Evolutionary conservation across 169 alveolate species (phyloP).

Genomic region (Plasmodium gallinaceum): DNA sequence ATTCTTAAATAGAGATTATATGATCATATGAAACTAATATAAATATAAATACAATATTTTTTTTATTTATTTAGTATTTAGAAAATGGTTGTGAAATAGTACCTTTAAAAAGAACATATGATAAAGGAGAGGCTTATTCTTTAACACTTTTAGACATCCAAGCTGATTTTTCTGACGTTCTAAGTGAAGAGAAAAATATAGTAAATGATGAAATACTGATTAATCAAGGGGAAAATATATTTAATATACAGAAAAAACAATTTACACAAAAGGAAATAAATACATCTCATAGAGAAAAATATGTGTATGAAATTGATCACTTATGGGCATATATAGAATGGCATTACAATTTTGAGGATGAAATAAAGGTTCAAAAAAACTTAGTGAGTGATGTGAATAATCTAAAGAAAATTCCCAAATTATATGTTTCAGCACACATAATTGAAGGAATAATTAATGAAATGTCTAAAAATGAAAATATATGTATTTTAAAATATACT

Average conservation of each 20-base stretch:
- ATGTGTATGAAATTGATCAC: constrained; percentile 70
- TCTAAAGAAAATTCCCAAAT: constrained; percentile 42
- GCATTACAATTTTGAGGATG: constrained; percentile 75
- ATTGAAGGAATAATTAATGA: constrained; percentile 69
- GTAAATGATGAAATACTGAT: constrained; percentile 39
- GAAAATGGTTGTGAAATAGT: constrained; percentile 74
- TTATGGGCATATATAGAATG: constrained; percentile 77
- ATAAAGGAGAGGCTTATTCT: constrained; percentile 31
- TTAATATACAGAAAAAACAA: constrained; percentile 51
- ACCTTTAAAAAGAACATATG: constrained; percentile 37
- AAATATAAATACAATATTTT: neutral
- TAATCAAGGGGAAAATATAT: constrained; percentile 22
- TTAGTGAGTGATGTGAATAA: constrained; percentile 41
- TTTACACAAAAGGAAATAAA: constrained; percentile 29
- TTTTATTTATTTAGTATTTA: constrained; percentile 38
- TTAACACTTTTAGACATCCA: constrained; percentile 63
- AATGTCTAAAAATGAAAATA: constrained; percentile 67
- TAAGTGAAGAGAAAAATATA: constrained; percentile 70
- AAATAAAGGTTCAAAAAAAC: constrained; percentile 56
- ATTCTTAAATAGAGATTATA: too few species aligned
- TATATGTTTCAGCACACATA: constrained; percentile 75
- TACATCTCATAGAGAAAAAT: constrained; percentile 28
- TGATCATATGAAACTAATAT: too few species aligned
- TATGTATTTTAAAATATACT: constrained; percentile 71
- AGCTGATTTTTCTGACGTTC: constrained; percentile 71